These are phyloP conservation scores for Funneliformis geosporum DNA, from an alignment of 192 early-diverging fungal species.

Conservation along the genomic window DNA sequence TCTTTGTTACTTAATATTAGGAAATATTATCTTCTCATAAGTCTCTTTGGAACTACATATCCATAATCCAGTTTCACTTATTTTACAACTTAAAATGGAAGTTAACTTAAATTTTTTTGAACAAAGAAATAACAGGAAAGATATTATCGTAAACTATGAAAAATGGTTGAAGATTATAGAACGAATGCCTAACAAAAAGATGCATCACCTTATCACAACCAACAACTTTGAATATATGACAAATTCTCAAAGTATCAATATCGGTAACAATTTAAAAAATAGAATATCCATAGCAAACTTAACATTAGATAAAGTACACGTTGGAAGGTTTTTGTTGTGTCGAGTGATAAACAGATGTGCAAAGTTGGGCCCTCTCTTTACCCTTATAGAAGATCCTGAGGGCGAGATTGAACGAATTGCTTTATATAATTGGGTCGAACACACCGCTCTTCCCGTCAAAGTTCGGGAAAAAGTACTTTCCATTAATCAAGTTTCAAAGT, in stretches of 20 bases:
- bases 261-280: neutral
- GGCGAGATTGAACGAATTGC: neutral
- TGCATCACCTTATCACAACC: neutral
- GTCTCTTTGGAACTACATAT: too few species aligned
- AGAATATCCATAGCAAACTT: constrained; percentile 1
- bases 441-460: neutral
- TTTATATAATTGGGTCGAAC: constrained; percentile 7
- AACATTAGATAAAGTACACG: neutral
- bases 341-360: neutral
- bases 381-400: constrained; percentile 1
- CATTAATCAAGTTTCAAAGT: neutral
- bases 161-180: neutral
- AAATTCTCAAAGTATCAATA: neutral
- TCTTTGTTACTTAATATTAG: too few species aligned
- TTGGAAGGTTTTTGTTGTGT: neutral
- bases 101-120: neutral
- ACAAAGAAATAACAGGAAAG: neutral
- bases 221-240: neutral
- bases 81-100: neutral
- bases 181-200: neutral
- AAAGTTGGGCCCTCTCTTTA: neutral
- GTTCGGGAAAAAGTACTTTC: neutral
- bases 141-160: neutral
- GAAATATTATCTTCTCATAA: too few species aligned
- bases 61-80: neutral